Base-by-base conservation (phyloP, 352 stramenopile species). In the Phytophthora pisi region DNA sequence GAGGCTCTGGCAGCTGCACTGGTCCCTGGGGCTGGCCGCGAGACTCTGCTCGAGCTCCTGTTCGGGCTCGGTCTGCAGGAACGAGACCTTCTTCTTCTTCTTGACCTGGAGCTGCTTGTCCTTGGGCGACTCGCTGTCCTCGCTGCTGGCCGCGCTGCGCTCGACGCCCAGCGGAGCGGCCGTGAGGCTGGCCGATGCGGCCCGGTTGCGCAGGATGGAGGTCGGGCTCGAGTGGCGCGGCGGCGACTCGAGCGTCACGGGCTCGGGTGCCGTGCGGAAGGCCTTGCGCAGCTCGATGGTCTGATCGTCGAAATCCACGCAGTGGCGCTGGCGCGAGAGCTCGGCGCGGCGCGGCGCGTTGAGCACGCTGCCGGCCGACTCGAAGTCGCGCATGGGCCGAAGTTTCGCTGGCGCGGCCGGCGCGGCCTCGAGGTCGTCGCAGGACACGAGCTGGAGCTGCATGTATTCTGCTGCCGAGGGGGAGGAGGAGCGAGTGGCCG, bases 61-160 rank as follows among this genome's bases (percentile, higher is more conserved):
- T 46, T 72, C 61, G 10, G 61, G 66, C 16, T 76, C 60, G 11
- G 49, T 72, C 46, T 74, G 67, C 28, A 80, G n/a, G 60, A 91
- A 91, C 50, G 82, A 88, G 15, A 91, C 82, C 20, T 75, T 86
- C 60, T 91, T 91, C 53, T 79, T 78, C 31, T 73, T 78, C 40
- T 71, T 70, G 9, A 38, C 11, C 9, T 38, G 31, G 20, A 76
- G 64, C 62, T 77, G 82, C 51, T 83, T 74, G 40, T 56, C 46
- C 34, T 63, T 61, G 23, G 43, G 43, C 45, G 55, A 7, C 31
- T 64, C 62, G 23, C 65, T 70, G n/a, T 68, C 61, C 15, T 71
- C 68, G 23, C 61, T 67, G 24, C 68, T 75, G 28, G 30, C 52
- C 20, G 62, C 64, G n/a, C 56, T 65, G 42, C 43, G 60, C 28